Conservation (phyloP, 2,329 filamentous ascomycete genomes). For the Teratosphaeriaceae sp. region DNA sequence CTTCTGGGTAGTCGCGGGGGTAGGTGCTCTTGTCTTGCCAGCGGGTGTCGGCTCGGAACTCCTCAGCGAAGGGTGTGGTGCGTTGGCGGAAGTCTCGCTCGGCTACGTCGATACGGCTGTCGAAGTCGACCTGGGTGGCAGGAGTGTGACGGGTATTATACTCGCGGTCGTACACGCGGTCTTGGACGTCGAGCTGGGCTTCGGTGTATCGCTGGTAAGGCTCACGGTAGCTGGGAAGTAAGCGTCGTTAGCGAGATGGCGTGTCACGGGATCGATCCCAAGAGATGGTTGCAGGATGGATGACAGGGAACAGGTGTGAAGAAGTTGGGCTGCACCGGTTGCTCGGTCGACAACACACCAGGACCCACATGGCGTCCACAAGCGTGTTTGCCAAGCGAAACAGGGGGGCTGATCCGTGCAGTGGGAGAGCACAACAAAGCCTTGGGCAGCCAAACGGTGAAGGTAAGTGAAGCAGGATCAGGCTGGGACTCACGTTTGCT, state of each 20-base stretch:
- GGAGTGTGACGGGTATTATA: constrained; percentile 42
- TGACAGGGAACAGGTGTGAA: constrained; percentile 19
- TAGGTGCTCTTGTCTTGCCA: constrained; percentile 36
- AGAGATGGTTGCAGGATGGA: constrained; percentile 13
- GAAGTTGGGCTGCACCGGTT: constrained; percentile 18
- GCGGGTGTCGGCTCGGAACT: constrained; percentile 30
- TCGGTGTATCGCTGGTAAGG: constrained; percentile 53
- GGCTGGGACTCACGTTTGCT: constrained; percentile 39
- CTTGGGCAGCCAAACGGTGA: neutral
- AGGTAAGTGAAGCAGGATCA: constrained; percentile 16
- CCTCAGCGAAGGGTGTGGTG: constrained; percentile 32
- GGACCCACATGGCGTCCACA: constrained; percentile 18
- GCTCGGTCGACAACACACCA: constrained; percentile 28
- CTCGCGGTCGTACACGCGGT: constrained; percentile 36
- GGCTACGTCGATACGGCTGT: constrained; percentile 50
- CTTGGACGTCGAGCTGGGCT: constrained; percentile 61
- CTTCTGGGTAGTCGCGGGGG: constrained; percentile 31
- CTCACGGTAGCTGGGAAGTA: constrained; percentile 46
- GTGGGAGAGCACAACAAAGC: constrained; percentile 6
- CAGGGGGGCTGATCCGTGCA: constrained; percentile 10
- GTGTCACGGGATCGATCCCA: constrained; percentile 10
- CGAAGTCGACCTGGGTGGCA: constrained; percentile 46
- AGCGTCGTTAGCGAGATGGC: constrained; percentile 16
- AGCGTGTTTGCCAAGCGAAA: constrained; percentile 26
- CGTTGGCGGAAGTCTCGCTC: constrained; percentile 43